Evolutionary conservation across 495 filamentous ascomycete species (phyloP).

Genomic region (Venustampulla echinocandica): DNA sequence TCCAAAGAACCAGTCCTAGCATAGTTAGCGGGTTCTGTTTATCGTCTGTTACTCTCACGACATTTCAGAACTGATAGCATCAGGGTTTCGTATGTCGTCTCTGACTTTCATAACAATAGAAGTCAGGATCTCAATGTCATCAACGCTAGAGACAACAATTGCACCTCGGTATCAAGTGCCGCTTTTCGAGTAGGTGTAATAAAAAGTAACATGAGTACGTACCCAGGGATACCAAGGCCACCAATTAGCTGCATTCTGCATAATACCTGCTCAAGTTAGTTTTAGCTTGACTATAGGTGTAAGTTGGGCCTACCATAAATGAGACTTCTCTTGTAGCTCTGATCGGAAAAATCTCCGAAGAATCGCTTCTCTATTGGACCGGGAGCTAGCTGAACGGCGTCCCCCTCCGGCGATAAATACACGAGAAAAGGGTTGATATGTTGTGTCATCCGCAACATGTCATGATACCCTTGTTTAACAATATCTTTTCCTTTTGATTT

Average conservation of each 20-base stretch:
- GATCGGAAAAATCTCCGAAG: not conserved
- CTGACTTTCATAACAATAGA: too few species aligned
- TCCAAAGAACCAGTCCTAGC: not conserved
- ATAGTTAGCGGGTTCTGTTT: too few species aligned
- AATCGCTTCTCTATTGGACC: not conserved
- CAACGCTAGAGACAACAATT: too few species aligned
- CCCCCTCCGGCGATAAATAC: not conserved
- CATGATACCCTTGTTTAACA: not conserved
- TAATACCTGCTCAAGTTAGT: not conserved
- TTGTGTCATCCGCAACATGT: not conserved
- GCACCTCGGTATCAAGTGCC: too few species aligned
- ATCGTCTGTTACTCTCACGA: too few species aligned
- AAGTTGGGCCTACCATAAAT: not conserved
- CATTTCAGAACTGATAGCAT: too few species aligned
- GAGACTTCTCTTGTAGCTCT: not conserved
- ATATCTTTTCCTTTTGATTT: not conserved
- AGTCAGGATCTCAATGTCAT: too few species aligned
- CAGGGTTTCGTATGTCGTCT: too few species aligned
- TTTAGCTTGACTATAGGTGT: not conserved
- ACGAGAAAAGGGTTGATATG: not conserved
- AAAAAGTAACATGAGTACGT: not conserved
- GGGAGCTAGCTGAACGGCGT: not conserved
- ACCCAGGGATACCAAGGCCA: not conserved
- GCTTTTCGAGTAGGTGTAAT: too few species aligned
- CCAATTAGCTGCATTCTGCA: not conserved